These are phyloP conservation scores for Hansenula lynferdii DNA, from an alignment of 1,139 yeast species.

Conservation along the genomic window DNA sequence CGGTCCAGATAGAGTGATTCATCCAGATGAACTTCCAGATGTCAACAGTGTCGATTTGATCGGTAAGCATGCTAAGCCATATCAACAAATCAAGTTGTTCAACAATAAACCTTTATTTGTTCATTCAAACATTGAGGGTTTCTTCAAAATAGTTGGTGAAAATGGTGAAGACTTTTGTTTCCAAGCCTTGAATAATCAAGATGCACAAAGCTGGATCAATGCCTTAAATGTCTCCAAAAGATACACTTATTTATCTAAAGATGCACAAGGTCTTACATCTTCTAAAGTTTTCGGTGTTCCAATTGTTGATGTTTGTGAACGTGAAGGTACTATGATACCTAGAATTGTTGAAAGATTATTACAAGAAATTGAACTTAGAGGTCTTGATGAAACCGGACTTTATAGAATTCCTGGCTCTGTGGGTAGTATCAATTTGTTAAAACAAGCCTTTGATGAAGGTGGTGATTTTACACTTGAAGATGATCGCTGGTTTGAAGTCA, in stretches of 20 bases:
- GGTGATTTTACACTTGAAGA: slow-evolving; percentile 65
- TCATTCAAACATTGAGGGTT: slow-evolving; percentile 27
- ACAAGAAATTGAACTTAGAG: slow-evolving; percentile 74
- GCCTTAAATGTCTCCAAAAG: slow-evolving; percentile 35
- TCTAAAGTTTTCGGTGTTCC: slow-evolving; percentile 86
- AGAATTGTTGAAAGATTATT: slow-evolving; percentile 59
- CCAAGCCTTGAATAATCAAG: slow-evolving; percentile 63
- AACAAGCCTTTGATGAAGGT: slow-evolving; percentile 66
- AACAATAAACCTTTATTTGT: slow-evolving; percentile 27
- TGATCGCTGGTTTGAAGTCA: slow-evolving; percentile 72
- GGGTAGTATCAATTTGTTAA: slow-evolving; percentile 68
- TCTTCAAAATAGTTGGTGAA: slow-evolving; percentile 60
- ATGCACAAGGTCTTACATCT: slow-evolving; percentile 31
- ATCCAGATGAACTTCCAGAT: slow-evolving; percentile 57
- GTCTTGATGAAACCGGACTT: slow-evolving; percentile 86
- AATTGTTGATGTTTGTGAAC: slow-evolving; percentile 61
- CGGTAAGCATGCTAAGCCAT: slow-evolving; percentile 46
- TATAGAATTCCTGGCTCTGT: slow-evolving; percentile 91
- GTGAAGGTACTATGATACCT: slow-evolving; percentile 66
- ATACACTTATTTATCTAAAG: slow-evolving; percentile 35
- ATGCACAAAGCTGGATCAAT: slow-evolving; percentile 73
- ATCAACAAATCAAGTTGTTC: slow-evolving; percentile 48
- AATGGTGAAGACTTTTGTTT: slow-evolving; percentile 55
- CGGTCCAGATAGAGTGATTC: slow-evolving; percentile 46
- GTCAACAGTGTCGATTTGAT: slow-evolving; percentile 36